Evolutionary conservation across 768 basidiomycete species (phyloP).

Genomic region (Psilocybe subaeruginosa): DNA sequence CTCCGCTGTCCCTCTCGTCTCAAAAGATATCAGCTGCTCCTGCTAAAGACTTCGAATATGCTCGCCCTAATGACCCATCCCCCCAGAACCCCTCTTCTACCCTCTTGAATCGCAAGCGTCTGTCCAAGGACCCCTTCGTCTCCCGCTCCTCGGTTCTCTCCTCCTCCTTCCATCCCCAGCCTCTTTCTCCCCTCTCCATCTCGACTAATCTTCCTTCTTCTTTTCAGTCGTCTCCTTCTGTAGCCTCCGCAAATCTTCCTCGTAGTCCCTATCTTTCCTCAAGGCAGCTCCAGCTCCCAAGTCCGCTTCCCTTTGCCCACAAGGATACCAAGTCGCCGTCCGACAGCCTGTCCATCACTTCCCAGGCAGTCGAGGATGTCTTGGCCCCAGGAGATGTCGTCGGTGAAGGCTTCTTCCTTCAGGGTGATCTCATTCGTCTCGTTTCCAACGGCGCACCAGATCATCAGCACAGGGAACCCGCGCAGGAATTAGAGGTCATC

Average conservation of each 20-base stretch:
- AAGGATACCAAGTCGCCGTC: slow-evolving; percentile 25
- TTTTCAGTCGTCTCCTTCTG: slow-evolving; percentile 38
- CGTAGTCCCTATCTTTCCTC: slow-evolving; percentile 42
- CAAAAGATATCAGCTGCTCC: slow-evolving; percentile 28
- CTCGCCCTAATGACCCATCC: slow-evolving; percentile 43
- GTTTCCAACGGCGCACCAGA: slow-evolving; percentile 47
- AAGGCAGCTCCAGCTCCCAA: slow-evolving; percentile 32
- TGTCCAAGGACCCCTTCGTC: slow-evolving; percentile 37
- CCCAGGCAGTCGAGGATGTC: slow-evolving; percentile 59
- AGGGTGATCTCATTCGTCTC: slow-evolving; percentile 66
- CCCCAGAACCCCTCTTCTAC: neutral
- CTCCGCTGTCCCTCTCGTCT: slow-evolving; percentile 41
- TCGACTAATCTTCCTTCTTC: slow-evolving; percentile 38
- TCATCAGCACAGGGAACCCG: slow-evolving; percentile 45
- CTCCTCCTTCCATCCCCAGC: slow-evolving; percentile 19
- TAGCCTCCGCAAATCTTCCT: slow-evolving; percentile 36
- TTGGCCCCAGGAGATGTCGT: slow-evolving; percentile 75
- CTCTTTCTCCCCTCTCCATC: slow-evolving; percentile 25
- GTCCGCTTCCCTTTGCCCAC: slow-evolving; percentile 31
- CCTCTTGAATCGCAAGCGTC: slow-evolving; percentile 38
- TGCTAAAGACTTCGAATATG: slow-evolving; percentile 37
- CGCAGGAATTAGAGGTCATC: slow-evolving; percentile 81
- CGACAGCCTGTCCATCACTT: slow-evolving; percentile 29
- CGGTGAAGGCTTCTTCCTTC: slow-evolving; percentile 66
- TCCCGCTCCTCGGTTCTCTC: slow-evolving; percentile 23